Conservation (phyloP, 1,284 basidiomycete species). For the Microstroma glucosiphilum region DNA sequence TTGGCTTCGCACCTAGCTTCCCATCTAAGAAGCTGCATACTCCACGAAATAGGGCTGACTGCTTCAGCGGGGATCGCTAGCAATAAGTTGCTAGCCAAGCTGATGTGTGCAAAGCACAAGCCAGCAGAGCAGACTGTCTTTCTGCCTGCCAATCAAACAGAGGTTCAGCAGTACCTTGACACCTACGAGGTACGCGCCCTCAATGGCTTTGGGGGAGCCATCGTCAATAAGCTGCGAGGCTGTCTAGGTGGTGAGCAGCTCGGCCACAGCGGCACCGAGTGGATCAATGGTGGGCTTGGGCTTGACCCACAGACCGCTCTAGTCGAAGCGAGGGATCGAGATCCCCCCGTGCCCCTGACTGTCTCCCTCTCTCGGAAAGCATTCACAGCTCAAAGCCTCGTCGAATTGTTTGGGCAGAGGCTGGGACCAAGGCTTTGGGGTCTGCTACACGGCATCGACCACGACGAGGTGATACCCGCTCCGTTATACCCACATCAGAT, state of each 20-base stretch:
- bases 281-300: constrained; percentile 2
- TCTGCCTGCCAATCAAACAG: constrained; percentile 11
- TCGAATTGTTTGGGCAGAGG: constrained; percentile 29
- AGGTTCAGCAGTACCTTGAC: constrained; percentile 41
- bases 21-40: constrained; percentile 42
- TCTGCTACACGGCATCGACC: constrained; percentile 44
- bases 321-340: constrained; percentile 8
- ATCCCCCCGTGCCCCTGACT: constrained; percentile 17
- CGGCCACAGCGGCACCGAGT: not conserved
- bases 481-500: constrained; percentile 49
- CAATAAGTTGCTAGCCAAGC: constrained; percentile 49
- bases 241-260: not conserved
- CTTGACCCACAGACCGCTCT: not conserved
- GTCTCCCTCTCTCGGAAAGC: constrained; percentile 24
- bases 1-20: constrained; percentile 46
- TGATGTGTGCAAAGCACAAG: constrained; percentile 47
- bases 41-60: constrained; percentile 46
- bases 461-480: constrained; percentile 42
- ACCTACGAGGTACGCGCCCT: constrained; percentile 35
- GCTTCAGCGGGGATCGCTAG: constrained; percentile 50
- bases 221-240: constrained; percentile 12
- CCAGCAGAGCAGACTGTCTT: constrained; percentile 49
- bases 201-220: constrained; percentile 32
- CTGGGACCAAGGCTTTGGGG: constrained; percentile 40
- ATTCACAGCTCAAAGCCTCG: constrained; percentile 22